Conservation (phyloP, 208 protist species). For the Trypanosoma vivax region DNA sequence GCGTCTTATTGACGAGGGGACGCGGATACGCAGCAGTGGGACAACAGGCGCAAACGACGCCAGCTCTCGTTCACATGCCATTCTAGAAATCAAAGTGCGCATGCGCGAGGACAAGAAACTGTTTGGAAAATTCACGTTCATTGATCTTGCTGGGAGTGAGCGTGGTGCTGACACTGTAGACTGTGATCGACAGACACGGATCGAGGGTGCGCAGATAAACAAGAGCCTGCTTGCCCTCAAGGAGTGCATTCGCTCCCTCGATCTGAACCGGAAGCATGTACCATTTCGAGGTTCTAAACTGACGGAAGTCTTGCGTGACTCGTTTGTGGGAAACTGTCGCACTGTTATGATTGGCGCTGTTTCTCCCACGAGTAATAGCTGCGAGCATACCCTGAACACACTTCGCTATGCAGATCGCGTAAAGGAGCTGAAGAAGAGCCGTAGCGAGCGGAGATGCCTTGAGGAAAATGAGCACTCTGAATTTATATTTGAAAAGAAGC, state of each 20-base stretch:
- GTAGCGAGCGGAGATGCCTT: conserved; percentile 42
- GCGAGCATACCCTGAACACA: conserved; percentile 96
- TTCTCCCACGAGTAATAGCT: conserved; percentile 77
- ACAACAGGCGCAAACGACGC: conserved; percentile 86
- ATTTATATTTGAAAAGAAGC: conserved; percentile 7
- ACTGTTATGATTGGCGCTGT: conserved; percentile 95
- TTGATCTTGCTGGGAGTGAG: conserved; percentile 98
- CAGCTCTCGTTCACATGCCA: conserved; percentile 84
- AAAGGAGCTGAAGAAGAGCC: conserved; percentile 58
- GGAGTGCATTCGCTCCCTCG: conserved; percentile 92
- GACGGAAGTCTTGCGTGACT: conserved; percentile 93
- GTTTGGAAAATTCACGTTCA: conserved; percentile 85
- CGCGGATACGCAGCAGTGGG: conserved; percentile 75
- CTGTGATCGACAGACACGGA: conserved; percentile 85
- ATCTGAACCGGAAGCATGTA: conserved; percentile 87
- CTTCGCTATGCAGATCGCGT: conserved; percentile 93
- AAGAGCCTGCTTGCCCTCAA: conserved; percentile 93
- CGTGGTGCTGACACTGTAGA: conserved; percentile 90
- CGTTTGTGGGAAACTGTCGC: conserved; percentile 93
- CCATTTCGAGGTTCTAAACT: conserved; percentile 95
- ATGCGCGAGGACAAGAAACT: conserved; percentile 49
- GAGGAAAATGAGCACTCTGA: conserved; percentile 17
- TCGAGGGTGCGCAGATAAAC: conserved; percentile 93
- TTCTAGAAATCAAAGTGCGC: conserved; percentile 59
- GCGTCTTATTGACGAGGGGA: conserved; percentile 69